Evolutionary conservation across 1,284 basidiomycete genomes (phyloP), one percentile per base, ranked within the genome.

Genomic region (Leccinum pallidistipes): DNA sequence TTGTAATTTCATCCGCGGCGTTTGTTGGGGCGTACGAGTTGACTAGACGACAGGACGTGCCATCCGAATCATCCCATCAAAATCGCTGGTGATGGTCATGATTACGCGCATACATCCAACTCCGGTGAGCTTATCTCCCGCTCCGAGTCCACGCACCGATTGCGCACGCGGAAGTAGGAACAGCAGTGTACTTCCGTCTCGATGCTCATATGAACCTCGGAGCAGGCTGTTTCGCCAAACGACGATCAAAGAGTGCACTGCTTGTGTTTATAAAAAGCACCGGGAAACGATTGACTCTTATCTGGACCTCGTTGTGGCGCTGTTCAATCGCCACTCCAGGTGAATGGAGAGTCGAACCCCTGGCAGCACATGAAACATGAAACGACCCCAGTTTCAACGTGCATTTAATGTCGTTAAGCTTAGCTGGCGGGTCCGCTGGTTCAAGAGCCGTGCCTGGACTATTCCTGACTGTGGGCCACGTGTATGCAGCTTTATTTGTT

Each of bases 11-110:
- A n/a, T 29, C 16, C 4, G 53, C 54, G 54, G 54, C 36, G 54
- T 27, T 55, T 55, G 27, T 24, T 29, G 10, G 24, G 52, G 24
- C 18, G 36, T 55, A 40, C 21, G 54, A 55, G 54, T 55, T 40
- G 54, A 55, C 54, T 55, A 55, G 54, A 55, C 54, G 18, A 55
- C 54, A 29, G 14, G 36, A 21, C 18, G 18, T 45, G 43, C 43
- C n/a, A 7, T 43, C 43, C 6, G 18, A 12, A 45, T 45, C 18
- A 40, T 18, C 54, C 24, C 27, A 51, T 29, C 50, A 31, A 18
- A 18, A 40, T 40, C 38, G 38, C 9, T 40, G 16, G 38, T 29
- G 50, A 27, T 27, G 12, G 27, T 49, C 21, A 16, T 5, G 47
- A 27, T 49, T 36, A 49, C 21, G 24, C 14, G 47, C 47, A 49